Evolutionary conservation across 257 asterid genomes (phyloP).

Genomic region (Nicotiana paniculata): DNA sequence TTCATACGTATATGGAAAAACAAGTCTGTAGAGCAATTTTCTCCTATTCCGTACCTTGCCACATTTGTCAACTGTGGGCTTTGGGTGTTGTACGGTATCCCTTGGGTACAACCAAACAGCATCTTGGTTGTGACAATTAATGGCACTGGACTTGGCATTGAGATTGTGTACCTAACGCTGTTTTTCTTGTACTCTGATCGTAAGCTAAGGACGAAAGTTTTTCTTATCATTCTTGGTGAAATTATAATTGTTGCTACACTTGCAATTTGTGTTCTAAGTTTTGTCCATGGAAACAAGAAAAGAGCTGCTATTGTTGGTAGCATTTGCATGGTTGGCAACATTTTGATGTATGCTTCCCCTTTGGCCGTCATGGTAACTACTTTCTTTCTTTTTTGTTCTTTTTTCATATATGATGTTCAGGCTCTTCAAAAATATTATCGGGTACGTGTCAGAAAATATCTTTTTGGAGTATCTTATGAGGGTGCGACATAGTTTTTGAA

Average conservation of each 20-base stretch:
- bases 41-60: conserved; percentile 70
- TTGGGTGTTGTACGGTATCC: conserved; percentile 82
- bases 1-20: conserved; percentile 58
- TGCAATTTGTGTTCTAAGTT: conserved; percentile 38
- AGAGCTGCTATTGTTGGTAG: conserved; percentile 67
- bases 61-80: conserved; percentile 71
- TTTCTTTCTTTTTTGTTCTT: not conserved
- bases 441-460: too few species aligned
- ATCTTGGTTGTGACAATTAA: conserved; percentile 63
- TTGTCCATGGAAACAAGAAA: conserved; percentile 37
- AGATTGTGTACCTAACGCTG: conserved; percentile 38
- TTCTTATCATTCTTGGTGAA: conserved; percentile 33
- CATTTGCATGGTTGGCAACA: conserved; percentile 65
- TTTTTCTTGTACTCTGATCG: conserved; percentile 41
- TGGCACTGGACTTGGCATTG: conserved; percentile 62
- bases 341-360: conserved; percentile 82
- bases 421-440: too few species aligned
- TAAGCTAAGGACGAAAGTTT: conserved; percentile 37
- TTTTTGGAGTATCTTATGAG: too few species aligned
- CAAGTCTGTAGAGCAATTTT: conserved; percentile 69
- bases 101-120: conserved; percentile 71
- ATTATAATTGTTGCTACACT: conserved; percentile 38
- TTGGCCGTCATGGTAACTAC: conserved; percentile 59
- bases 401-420: too few species aligned
- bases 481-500: too few species aligned